phyloP scores from a whole-genome alignment of 805 yeast genomes.

The Yamadazyma sp. region DNA sequence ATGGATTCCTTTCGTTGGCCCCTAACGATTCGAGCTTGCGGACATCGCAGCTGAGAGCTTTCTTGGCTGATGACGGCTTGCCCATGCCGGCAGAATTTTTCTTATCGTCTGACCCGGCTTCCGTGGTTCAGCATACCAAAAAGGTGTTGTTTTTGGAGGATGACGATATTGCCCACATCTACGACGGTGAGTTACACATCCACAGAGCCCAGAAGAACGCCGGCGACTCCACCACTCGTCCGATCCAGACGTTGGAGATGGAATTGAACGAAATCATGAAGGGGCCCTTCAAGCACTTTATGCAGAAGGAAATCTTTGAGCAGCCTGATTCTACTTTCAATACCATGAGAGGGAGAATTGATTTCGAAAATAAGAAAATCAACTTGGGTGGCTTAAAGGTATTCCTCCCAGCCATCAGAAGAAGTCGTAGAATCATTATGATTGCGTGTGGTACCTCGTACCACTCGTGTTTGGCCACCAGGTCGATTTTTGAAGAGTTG shows the following conservation, averaged over 20 bases:
- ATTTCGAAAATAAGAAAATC: constrained; percentile 74
- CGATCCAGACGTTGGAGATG: constrained; percentile 94
- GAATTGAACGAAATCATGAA: constrained; percentile 98
- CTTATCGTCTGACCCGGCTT: constrained; percentile 94
- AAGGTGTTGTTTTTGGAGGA: constrained; percentile 95
- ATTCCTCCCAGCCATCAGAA: constrained; percentile 82
- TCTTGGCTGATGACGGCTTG: constrained; percentile 86
- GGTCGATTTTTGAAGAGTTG: constrained; percentile 94
- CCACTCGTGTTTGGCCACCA: constrained; percentile 96
- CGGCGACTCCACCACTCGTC: constrained; percentile 90
- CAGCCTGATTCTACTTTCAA: constrained; percentile 98
- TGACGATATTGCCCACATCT: constrained; percentile 97
- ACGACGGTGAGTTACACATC: constrained; percentile 96
- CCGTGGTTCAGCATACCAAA: constrained; percentile 94
- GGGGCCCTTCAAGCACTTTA: constrained; percentile 93
- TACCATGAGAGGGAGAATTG: constrained; percentile 99
- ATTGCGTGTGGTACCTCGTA: constrained; percentile 99
- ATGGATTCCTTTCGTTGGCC: constrained; percentile 50
- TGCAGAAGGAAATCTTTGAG: constrained; percentile 98
- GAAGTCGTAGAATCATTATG: constrained; percentile 95
- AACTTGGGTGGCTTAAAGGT: constrained; percentile 88
- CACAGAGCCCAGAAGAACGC: constrained; percentile 87
- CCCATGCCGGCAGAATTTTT: constrained; percentile 96
- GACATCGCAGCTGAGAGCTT: constrained; percentile 94
- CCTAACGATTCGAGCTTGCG: constrained; percentile 59